Evolutionary conservation across 371 early-diverging fungal species (phyloP).

Genomic region (Mucor mucedo): DNA sequence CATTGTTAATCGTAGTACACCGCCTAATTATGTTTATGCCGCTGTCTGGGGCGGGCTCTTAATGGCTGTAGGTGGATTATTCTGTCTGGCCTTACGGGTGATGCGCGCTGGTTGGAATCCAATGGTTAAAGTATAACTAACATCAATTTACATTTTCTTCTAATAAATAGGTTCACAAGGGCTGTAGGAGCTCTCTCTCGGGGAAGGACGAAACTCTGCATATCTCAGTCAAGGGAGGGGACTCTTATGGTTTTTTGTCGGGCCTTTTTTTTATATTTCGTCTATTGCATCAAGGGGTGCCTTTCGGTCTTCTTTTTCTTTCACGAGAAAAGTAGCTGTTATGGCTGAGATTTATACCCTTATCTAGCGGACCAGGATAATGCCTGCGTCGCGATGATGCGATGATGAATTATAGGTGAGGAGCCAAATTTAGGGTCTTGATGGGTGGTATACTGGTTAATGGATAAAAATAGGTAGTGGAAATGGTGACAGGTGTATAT

Average conservation of each 20-base stretch:
- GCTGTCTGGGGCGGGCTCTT: slow-evolving; percentile 28
- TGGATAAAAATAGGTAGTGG: too few relatives aligned
- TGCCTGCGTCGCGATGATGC: slow-evolving; percentile 36
- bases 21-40: slow-evolving; percentile 27
- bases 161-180: neutral
- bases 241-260: neutral
- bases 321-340: neutral
- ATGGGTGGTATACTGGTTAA: neutral
- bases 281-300: slow-evolving; percentile 30
- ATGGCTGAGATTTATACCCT: slow-evolving; percentile 34
- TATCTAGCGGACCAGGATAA: slow-evolving; percentile 32
- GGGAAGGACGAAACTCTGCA: too few relatives aligned
- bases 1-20: slow-evolving; percentile 34
- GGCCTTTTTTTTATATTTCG: slow-evolving; percentile 10
- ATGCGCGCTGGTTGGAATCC: slow-evolving; percentile 34
- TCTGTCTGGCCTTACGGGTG: slow-evolving; percentile 32
- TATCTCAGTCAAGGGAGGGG: neutral
- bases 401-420: slow-evolving; percentile 20
- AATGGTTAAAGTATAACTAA: slow-evolving; percentile 23
- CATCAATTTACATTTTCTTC: neutral
- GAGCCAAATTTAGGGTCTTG: neutral
- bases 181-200: neutral
- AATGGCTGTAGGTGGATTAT: slow-evolving; percentile 33
- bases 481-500: too few relatives aligned
- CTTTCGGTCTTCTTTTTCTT: slow-evolving; percentile 1